Conservation (phyloP, 192 early-diverging fungal genomes). For the Ambispora gerdemannii region DNA sequence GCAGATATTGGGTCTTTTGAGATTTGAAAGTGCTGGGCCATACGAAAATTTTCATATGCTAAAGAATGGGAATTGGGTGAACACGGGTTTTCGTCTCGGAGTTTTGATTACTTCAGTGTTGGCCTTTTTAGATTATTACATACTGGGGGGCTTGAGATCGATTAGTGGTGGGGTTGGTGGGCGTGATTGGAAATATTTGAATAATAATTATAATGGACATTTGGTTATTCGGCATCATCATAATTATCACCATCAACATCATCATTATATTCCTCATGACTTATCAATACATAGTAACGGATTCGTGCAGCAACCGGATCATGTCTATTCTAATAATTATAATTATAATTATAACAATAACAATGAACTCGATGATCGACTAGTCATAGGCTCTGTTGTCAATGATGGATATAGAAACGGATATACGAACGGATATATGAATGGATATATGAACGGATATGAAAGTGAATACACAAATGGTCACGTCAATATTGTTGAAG, state of each 20-base stretch:
- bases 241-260: not conserved
- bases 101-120: constrained; percentile 13
- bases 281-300: no score
- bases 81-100: constrained; percentile 12
- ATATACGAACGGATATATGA: not conserved
- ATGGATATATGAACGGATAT: not conserved
- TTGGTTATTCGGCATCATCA: not conserved
- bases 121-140: constrained; percentile 21
- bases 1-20: constrained; percentile 10
- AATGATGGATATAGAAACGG: not conserved
- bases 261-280: no score
- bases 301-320: no score
- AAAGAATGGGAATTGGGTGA: constrained; percentile 1
- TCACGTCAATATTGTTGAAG: not conserved
- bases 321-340: not conserved
- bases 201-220: not conserved
- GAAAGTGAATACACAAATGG: not conserved
- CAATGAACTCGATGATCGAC: not conserved
- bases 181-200: not conserved
- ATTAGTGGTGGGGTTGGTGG: not conserved
- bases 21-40: constrained; percentile 19
- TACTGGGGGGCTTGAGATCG: constrained; percentile 15
- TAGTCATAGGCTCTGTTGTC: not conserved
- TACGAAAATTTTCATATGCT: constrained; percentile 28
- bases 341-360: not conserved